Base-by-base conservation (phyloP, 805 yeast species). In the Schwanniomyces yamadae region DNA sequence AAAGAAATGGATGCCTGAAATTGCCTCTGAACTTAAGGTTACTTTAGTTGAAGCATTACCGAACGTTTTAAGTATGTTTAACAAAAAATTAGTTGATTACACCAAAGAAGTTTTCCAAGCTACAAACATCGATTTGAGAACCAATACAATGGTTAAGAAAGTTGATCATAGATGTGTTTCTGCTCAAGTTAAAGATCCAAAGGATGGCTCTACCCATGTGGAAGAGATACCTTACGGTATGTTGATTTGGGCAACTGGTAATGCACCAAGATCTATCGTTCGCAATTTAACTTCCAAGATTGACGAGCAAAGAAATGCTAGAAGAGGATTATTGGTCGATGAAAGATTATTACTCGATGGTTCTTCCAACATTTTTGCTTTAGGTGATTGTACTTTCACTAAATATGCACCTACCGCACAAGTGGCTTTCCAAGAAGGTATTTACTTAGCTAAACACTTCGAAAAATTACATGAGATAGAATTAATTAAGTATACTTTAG, bases 211-310 rank as follows among this genome's bases (percentile, higher is more conserved):
- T 8, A 68, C 81, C 44, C 77, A 77, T 38, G 63, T 58, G 53
- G 57, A 70, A 25, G 81, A 75, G 32, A 71, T 90, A 54, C 96
- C 96, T 32, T 90, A 90, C 59, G 98, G 98, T 57, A 73, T 88
- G 51, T 74, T 90, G 49, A 95, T 90, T 45, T 90, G 98, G 98
- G 97, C 97, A 40, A 90, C 96, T 44, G 98, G 98, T 68, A 89
- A 90, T 63, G 89, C 90, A 37, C 89, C 88, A 46, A 80, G 97
- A 66, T 80, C 78, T 28, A 71, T 91, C 33, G 75, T 85, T 33
- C 71, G 77, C 45, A 75, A 78, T 52, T 70, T 90, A 54, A 77
- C 86, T 61, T 54, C 75, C 30, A 74, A 76, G 62, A 70, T 91
- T 48, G 83, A 85, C 29, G 84, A 77, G 51, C 90, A 84, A 67